These are phyloP conservation scores for Solanum pimpinellifolium DNA, from an alignment of 257 asterid species.

Conservation along the genomic window DNA sequence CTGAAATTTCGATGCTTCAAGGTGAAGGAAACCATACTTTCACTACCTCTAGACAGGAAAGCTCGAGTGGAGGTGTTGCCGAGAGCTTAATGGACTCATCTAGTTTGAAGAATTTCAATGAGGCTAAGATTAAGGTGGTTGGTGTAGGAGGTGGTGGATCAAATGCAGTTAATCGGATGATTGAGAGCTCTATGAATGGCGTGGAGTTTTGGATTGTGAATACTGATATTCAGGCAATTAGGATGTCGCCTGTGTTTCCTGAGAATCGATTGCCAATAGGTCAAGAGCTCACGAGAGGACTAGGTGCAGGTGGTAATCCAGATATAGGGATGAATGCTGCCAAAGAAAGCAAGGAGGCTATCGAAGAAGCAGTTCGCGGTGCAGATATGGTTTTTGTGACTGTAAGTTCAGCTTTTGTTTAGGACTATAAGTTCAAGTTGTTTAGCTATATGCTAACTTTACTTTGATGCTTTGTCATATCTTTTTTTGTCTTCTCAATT, in stretches of 20 bases:
- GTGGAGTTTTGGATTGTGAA: constrained; percentile 97
- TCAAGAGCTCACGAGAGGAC: constrained; percentile 85
- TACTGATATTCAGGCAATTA: constrained; percentile 88
- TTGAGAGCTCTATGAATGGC: constrained; percentile 79
- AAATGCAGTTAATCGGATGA: constrained; percentile 95
- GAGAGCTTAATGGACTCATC: constrained; percentile 45
- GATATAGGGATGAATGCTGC: constrained; percentile 92
- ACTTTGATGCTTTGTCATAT: background rate
- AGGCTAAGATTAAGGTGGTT: constrained; percentile 87
- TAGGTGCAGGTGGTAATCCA: constrained; percentile 98
- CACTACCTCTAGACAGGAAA: constrained; percentile 39
- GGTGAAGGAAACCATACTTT: constrained; percentile 43
- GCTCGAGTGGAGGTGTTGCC: constrained; percentile 30
- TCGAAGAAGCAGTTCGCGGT: constrained; percentile 68
- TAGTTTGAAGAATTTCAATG: constrained; percentile 38
- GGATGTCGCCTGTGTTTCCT: constrained; percentile 68
- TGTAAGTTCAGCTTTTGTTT: constrained; percentile 11
- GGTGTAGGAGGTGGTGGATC: constrained; percentile 99
- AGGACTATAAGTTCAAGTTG: background rate
- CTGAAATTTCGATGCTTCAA: constrained; percentile 73
- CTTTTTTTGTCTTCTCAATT: background rate
- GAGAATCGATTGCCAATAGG: constrained; percentile 83
- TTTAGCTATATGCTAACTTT: background rate
- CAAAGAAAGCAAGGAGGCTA: constrained; percentile 73
- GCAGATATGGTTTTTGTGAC: constrained; percentile 52